phyloP scores from a whole-genome alignment of 2,329 filamentous ascomycete species.

The Aspergillus sp. region DNA sequence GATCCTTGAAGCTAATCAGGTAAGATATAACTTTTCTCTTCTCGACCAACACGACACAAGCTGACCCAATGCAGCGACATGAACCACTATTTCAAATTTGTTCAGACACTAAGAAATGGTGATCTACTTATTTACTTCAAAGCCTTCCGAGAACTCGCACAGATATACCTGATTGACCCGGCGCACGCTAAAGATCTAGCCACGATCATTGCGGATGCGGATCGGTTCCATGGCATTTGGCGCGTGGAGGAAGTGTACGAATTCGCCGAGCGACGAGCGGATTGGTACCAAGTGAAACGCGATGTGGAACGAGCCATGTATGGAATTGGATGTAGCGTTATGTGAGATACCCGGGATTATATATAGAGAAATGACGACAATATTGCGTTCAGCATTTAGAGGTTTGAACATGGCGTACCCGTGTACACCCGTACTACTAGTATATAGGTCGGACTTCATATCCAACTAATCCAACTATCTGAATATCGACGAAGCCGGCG shows the following conservation, averaged over 20 bases:
- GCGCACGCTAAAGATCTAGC: slow-evolving; percentile 90
- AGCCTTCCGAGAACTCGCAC: slow-evolving; percentile 83
- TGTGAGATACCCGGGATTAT: slow-evolving; percentile 51
- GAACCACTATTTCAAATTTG: slow-evolving; percentile 86
- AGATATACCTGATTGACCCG: slow-evolving; percentile 90
- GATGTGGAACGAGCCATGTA: slow-evolving; percentile 97
- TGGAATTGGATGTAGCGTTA: slow-evolving; percentile 79
- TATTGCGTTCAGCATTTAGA: not conserved
- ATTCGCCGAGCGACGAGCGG: slow-evolving; percentile 86
- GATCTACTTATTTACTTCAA: slow-evolving; percentile 86
- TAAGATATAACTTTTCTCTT: slow-evolving; percentile 22
- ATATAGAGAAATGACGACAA: not conserved
- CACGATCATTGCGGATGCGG: slow-evolving; percentile 84
- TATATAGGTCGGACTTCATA: too few relatives aligned
- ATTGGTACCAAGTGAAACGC: slow-evolving; percentile 88
- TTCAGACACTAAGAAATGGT: slow-evolving; percentile 73
- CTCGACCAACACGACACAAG: not conserved
- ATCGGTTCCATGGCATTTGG: slow-evolving; percentile 88
- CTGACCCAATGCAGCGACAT: slow-evolving; percentile 62
- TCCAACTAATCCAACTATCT: too few relatives aligned
- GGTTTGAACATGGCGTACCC: not conserved
- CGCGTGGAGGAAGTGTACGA: slow-evolving; percentile 95
- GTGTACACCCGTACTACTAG: too few relatives aligned
- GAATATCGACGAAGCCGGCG: too few relatives aligned
- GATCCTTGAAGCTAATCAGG: slow-evolving; percentile 84